Percentiles rank a stretch among this genome's conserved stretches.
Evolutionary conservation across 805 yeast genomes (phyloP).

Genomic region (Cyberlindnera galapagoensis): DNA sequence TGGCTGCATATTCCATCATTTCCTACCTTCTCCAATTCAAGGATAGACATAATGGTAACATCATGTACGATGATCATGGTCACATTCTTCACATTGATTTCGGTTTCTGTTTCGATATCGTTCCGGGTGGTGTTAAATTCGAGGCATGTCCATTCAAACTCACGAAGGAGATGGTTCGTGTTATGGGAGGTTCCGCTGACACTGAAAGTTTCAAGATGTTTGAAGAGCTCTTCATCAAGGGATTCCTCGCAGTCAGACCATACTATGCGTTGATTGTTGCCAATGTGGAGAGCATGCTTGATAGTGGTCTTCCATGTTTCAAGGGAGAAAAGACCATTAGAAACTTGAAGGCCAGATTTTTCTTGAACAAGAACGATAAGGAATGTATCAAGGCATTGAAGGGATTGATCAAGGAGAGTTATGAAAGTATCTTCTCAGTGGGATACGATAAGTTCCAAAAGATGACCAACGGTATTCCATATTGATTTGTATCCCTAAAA

Average conservation of each 20-base stretch:
- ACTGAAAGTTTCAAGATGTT: slow-evolving; percentile 91
- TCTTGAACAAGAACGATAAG: slow-evolving; percentile 67
- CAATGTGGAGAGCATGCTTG: slow-evolving; percentile 88
- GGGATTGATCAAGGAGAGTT: slow-evolving; percentile 68
- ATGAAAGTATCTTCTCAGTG: slow-evolving; percentile 82
- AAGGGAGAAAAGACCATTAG: slow-evolving; percentile 75
- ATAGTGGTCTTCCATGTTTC: slow-evolving; percentile 94
- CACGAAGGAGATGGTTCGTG: slow-evolving; percentile 93
- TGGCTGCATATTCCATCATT: slow-evolving; percentile 91
- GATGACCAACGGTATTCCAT: slow-evolving; percentile 95
- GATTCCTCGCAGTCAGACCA: slow-evolving; percentile 83
- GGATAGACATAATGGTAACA: slow-evolving; percentile 97
- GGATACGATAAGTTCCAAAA: slow-evolving; percentile 98
- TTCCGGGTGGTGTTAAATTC: slow-evolving; percentile 97
- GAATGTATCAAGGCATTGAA: slow-evolving; percentile 81
- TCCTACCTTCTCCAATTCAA: slow-evolving; percentile 89
- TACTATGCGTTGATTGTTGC: slow-evolving; percentile 79
- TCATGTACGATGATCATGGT: slow-evolving; percentile 92
- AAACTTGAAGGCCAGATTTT: slow-evolving; percentile 73
- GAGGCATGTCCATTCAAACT: slow-evolving; percentile 98
- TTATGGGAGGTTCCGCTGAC: slow-evolving; percentile 82
- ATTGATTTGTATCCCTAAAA: too few relatives aligned
- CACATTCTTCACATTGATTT: slow-evolving; percentile 95
- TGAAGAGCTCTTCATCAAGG: slow-evolving; percentile 91
- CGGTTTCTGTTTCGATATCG: slow-evolving; percentile 98